A percentile compares a stretch with the other conserved stretches of the same genome.
Conservation (phyloP, 768 basidiomycete genomes). For the Rhodotorula sphaerocarpa region DNA sequence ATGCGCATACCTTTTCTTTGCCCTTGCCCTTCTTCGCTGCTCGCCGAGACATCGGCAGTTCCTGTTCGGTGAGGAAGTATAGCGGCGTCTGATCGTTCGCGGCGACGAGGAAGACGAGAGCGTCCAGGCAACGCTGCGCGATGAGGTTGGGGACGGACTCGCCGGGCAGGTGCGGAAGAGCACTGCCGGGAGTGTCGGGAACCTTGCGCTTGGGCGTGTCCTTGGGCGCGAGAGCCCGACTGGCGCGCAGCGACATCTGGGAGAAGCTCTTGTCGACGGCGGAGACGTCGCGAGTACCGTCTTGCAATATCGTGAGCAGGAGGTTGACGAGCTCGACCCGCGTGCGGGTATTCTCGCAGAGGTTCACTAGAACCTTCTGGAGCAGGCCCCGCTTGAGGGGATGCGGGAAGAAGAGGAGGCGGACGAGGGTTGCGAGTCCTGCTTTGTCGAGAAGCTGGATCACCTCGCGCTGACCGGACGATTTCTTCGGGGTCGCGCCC, state of each 20-base stretch:
- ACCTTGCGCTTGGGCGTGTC: constrained; percentile 42
- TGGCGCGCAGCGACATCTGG: constrained; percentile 68
- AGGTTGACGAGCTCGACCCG: constrained; percentile 88
- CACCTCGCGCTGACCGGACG: constrained; percentile 53
- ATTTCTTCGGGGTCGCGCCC: constrained; percentile 43
- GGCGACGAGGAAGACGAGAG: constrained; percentile 74
- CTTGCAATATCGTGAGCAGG: constrained; percentile 85
- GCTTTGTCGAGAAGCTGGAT: constrained; percentile 85
- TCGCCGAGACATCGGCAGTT: constrained; percentile 54
- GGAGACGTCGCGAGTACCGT: constrained; percentile 83
- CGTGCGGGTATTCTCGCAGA: constrained; percentile 90
- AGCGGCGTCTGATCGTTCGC: constrained; percentile 73
- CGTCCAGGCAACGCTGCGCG: constrained; percentile 88
- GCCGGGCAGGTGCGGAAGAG: constrained; percentile 49
- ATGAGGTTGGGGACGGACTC: constrained; percentile 87
- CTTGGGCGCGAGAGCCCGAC: constrained; percentile 39
- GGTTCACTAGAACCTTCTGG: constrained; percentile 81
- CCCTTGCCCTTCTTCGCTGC: constrained; percentile 75
- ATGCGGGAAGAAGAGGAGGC: constrained; percentile 93
- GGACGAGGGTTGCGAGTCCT: constrained; percentile 77
- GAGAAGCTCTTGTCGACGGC: constrained; percentile 85
- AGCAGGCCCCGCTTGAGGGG: constrained; percentile 74
- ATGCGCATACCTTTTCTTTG: constrained; percentile 58
- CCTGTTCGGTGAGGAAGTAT: constrained; percentile 95
- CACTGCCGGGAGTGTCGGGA: constrained; percentile 48